phyloP scores from a whole-genome alignment of 768 basidiomycete species.

The Hericium coralloides region DNA sequence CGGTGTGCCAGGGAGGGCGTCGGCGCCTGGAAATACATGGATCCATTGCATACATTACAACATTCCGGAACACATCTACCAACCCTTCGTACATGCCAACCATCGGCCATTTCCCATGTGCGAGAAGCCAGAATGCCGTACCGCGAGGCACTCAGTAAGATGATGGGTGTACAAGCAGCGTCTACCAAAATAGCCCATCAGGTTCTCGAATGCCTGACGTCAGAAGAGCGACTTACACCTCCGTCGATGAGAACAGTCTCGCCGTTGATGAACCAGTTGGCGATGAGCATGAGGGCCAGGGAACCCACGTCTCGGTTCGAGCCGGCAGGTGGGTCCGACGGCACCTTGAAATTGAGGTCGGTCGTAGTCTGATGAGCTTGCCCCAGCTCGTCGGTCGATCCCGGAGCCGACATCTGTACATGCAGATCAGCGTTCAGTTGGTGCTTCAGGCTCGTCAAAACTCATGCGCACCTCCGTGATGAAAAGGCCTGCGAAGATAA shows the following conservation, averaged over 20 bases:
- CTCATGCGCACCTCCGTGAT: neutral
- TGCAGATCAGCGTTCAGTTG: conserved; percentile 16
- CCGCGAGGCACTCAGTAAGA: neutral
- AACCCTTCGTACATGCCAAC: no score
- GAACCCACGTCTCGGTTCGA: conserved; percentile 34
- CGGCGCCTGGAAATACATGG: neutral
- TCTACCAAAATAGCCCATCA: neutral
- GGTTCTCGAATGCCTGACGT: no score
- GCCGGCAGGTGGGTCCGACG: conserved; percentile 27
- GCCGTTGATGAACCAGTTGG: conserved; percentile 39
- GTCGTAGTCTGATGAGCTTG: no score
- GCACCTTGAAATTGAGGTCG: conserved; percentile 33
- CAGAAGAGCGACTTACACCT: conserved; percentile 27
- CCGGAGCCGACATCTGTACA: conserved; percentile 22
- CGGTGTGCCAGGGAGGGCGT: neutral
- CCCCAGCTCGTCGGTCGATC: conserved; percentile 19
- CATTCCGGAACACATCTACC: neutral
- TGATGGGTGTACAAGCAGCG: neutral
- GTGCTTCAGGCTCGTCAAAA: neutral
- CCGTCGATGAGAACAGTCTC: conserved; percentile 42
- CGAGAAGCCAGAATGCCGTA: no score
- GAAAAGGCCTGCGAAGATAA: neutral
- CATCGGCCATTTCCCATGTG: no score
- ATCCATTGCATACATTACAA: neutral
- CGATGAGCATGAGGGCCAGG: conserved; percentile 33